phyloP scores from a whole-genome alignment of 352 stramenopile species.

The Phytophthora pluvialis region DNA sequence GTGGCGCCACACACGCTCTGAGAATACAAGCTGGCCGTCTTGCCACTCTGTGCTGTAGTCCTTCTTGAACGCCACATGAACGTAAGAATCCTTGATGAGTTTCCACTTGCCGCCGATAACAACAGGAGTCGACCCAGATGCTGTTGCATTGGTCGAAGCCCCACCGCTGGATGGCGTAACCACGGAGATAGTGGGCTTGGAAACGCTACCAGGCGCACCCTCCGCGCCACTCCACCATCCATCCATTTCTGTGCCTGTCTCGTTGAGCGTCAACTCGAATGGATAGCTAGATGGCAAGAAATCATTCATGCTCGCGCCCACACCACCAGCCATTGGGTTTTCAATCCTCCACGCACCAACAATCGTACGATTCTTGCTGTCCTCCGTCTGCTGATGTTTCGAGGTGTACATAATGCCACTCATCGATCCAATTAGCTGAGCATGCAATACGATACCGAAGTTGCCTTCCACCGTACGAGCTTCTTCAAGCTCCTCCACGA shows the following conservation, averaged over 20 bases:
- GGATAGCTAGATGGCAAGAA: slow-evolving; percentile 72
- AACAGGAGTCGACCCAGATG: slow-evolving; percentile 16
- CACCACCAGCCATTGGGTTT: slow-evolving; percentile 41
- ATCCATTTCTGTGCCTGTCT: slow-evolving; percentile 57
- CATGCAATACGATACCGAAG: slow-evolving; percentile 79
- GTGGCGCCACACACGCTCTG: slow-evolving; percentile 85
- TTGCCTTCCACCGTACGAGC: slow-evolving; percentile 65
- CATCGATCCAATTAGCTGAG: slow-evolving; percentile 62
- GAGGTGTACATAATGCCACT: slow-evolving; percentile 57
- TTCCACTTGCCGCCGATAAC: slow-evolving; percentile 63
- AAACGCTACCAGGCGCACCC: slow-evolving; percentile 26
- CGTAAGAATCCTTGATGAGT: slow-evolving; percentile 84
- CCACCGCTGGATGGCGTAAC: slow-evolving; percentile 21
- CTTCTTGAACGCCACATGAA: slow-evolving; percentile 90
- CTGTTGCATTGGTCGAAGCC: slow-evolving; percentile 11
- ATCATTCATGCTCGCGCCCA: slow-evolving; percentile 57
- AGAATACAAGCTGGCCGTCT: slow-evolving; percentile 76
- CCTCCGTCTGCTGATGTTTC: slow-evolving; percentile 29
- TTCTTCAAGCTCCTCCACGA: slow-evolving; percentile 58
- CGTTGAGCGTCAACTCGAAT: slow-evolving; percentile 70
- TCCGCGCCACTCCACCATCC: slow-evolving; percentile 81
- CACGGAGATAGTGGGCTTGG: slow-evolving; percentile 23
- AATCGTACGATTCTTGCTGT: slow-evolving; percentile 43
- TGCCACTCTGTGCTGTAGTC: slow-evolving; percentile 91
- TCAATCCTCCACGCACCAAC: slow-evolving; percentile 69